A percentile compares a stretch with the other conserved stretches of the same genome.
These are phyloP conservation scores for Oenanthe sinensis DNA, from an alignment of 129 eudicot genomes.

Conservation along the genomic window DNA sequence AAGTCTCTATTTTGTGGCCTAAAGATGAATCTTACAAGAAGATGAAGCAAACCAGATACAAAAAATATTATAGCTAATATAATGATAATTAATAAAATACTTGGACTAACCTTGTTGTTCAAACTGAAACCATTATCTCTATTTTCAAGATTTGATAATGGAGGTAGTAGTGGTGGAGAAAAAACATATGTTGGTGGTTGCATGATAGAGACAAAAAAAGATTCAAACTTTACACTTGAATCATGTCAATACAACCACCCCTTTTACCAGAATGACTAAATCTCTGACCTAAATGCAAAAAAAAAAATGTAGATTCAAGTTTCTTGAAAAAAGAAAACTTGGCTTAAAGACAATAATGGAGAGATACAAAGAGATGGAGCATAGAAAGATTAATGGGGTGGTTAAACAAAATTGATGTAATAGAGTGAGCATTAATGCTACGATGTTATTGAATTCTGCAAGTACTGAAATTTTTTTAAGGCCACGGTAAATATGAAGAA, in stretches of 20 bases:
- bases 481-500: constrained; percentile 5
- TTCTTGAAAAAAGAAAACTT: background rate
- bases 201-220: constrained; percentile 26
- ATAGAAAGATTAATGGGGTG: constrained; percentile 3
- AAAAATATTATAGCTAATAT: constrained; percentile 72
- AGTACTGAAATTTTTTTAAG: background rate
- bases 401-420: constrained; percentile 21
- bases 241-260: constrained; percentile 20
- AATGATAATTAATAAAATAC: constrained; percentile 59
- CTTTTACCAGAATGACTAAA: constrained; percentile 27
- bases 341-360: constrained; percentile 4
- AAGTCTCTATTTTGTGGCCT: constrained; percentile 56
- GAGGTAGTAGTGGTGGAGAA: constrained; percentile 33
- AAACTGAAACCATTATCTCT: constrained; percentile 29
- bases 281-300: background rate
- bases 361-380: background rate
- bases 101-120: constrained; percentile 70
- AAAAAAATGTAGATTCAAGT: background rate
- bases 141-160: constrained; percentile 6
- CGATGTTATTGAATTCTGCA: background rate
- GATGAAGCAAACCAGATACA: constrained; percentile 76
- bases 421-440: constrained; percentile 15
- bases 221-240: constrained; percentile 20
- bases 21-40: constrained; percentile 59
- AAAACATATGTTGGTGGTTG: constrained; percentile 28